Evolutionary conservation across 768 basidiomycete species (phyloP), one percentile per base, ranked within the genome.

Genomic region (Boletus subparvulus): DNA sequence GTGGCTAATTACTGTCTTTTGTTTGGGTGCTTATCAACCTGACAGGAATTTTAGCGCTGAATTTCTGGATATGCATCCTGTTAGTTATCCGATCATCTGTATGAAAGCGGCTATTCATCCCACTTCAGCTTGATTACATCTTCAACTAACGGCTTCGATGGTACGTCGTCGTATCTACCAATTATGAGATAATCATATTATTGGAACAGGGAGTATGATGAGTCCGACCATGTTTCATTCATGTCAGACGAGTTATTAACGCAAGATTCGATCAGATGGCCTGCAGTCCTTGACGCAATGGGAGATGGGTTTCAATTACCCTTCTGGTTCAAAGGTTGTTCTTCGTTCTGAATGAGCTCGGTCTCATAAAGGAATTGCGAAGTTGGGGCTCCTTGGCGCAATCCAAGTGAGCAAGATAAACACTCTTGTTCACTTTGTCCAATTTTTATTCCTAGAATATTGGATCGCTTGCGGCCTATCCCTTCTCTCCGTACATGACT

Each of bases 401-500:
- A 56, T 51, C 19, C 55, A 56, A 32, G 50, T 51, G n/a, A 56
- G 55, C 37, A 30, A n/a, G 10, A 45, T n/a, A 13, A 19, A 21
- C 14, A 12, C 13, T 19, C 6, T 17, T 42, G 43, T 2, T 2
- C 21, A 26, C 37, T 21, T 26, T 24, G 13, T 24, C n/a, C 14
- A 7, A 47, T 13, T n/a, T n/a, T 19, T 2, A 4, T 16, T 32
- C 19, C 14, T 50, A 78, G 71, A 78, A 72, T 62, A 74, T 78
- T 46, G 77, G 77, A 33, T 62, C 67, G 32, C 60, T 78, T 26
- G 63, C 65, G n/a, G 76, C 72, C 2, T 73, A 74, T 47, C 75
- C 76, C 13, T 72, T 76, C 52, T 63, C 74, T 19, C 75, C 76
- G 16, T 78, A 79, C 54, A 58, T 75, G 16, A 62, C 75, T 9